A percentile compares a stretch with the other conserved stretches of the same genome.
phyloP scores from a whole-genome alignment of 2,329 filamentous ascomycete species.

The Claviceps sp. region DNA sequence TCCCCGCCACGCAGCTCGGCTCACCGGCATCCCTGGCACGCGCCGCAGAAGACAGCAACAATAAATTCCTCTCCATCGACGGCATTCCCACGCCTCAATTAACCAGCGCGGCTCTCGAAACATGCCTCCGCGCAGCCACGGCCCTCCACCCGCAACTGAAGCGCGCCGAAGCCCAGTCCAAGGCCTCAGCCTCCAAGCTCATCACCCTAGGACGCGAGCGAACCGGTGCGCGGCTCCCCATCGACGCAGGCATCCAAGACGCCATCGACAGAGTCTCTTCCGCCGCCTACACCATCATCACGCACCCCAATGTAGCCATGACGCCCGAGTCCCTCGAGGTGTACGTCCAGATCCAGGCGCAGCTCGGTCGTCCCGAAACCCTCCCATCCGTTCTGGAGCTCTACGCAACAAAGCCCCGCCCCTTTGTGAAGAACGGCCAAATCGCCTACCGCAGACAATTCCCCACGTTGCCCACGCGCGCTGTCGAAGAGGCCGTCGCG shows the following conservation, averaged over 20 bases:
- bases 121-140: conserved; percentile 31
- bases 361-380: conserved; percentile 58
- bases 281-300: conserved; percentile 55
- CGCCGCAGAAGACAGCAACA: conserved; percentile 28
- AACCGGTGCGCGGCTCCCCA: conserved; percentile 17
- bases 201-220: conserved; percentile 30
- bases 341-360: conserved; percentile 66
- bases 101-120: conserved; percentile 29
- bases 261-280: conserved; percentile 40
- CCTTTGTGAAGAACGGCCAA: conserved; percentile 44
- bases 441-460: conserved; percentile 49
- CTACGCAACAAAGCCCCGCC: conserved; percentile 71
- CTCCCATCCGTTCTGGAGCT: conserved; percentile 70
- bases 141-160: conserved; percentile 27
- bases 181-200: conserved; percentile 39
- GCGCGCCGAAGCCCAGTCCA: conserved; percentile 24
- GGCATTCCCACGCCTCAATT: conserved; percentile 31
- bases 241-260: conserved; percentile 25
- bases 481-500: conserved; percentile 58
- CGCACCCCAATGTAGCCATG: conserved; percentile 67
- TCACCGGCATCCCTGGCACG: conserved; percentile 27
- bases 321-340: conserved; percentile 55
- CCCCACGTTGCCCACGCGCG: conserved; percentile 55
- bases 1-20: conserved; percentile 6
- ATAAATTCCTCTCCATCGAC: conserved; percentile 29